Base-by-base conservation (phyloP, 2,329 filamentous ascomycete species). In the Dactylellina cionopaga region DNA sequence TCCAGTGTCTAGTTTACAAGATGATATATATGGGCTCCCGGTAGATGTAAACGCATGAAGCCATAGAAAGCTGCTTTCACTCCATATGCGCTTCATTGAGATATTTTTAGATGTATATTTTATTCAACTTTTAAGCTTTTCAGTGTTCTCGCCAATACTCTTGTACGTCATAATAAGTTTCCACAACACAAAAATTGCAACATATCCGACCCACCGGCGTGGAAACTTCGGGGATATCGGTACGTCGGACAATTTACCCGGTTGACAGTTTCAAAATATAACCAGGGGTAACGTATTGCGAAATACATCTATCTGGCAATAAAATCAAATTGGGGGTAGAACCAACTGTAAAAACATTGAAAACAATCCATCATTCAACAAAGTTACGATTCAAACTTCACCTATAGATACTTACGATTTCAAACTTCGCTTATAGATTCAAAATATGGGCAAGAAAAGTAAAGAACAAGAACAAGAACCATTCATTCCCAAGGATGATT, bases 171-270 rank as follows among this genome's bases (percentile, higher is more conserved):
- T n/a, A n/a, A n/a, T n/a, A n/a, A n/a, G n/a, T n/a, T n/a, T 31
- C 35, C 6, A n/a, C 65, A 70, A 70, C 65, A 22, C 65, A 63
- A 33, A 70, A 31, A 60, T 56, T 70, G 37, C 55, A 69, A 69
- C 55, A 33, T 15, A 17, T 41, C 51, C 15, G 33, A 24, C 1
- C n/a, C 49, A 9, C 15, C 27, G 19, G 29, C 5, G 15, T 46
- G n/a, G 17, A 49, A 5, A 39, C 33, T 31, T 27, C 39, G 54
- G 51, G 65, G 55, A 70, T 27, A 24, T 55, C 65, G 65, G 65
- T 39, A 70, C 35, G 29, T 55, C 65, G 65, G 65, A 41, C 46
- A 33, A 55, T 70, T 70, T 70, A 70, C 49, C 65, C 65, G 62
- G 62, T 35, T 46, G 33, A 56, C 47, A 46, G 65, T 60, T 69